phyloP scores from a whole-genome alignment of 805 yeast species.

The Schwanniomyces yamadae region DNA sequence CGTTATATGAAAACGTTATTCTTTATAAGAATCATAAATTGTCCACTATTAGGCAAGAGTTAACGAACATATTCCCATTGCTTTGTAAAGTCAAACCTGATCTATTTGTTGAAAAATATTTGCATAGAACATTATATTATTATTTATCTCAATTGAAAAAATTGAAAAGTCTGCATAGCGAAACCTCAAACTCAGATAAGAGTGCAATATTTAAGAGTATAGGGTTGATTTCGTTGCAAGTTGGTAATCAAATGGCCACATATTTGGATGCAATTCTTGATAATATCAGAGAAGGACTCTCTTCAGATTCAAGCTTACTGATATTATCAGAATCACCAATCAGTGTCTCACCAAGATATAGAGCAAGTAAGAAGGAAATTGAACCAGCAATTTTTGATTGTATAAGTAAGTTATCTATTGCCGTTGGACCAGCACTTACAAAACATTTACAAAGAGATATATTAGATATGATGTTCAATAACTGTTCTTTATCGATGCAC shows the following conservation, averaged over 20 bases:
- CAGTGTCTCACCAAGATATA: conserved; percentile 49
- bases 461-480: conserved; percentile 66
- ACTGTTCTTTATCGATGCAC: conserved; percentile 80
- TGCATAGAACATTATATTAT: conserved; percentile 76
- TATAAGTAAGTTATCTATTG: conserved; percentile 77
- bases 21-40: conserved; percentile 76
- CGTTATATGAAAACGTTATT: conserved; percentile 72
- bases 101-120: conserved; percentile 73
- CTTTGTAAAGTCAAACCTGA: conserved; percentile 76
- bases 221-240: conserved; percentile 80
- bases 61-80: conserved; percentile 79
- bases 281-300: conserved; percentile 75
- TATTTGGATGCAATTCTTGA: conserved; percentile 86
- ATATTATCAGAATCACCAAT: conserved; percentile 34
- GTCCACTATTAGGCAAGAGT: conserved; percentile 73
- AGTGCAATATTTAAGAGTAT: conserved; percentile 75
- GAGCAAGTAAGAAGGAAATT: conserved; percentile 61
- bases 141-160: conserved; percentile 76
- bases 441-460: conserved; percentile 83
- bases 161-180: conserved; percentile 46
- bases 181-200: conserved; percentile 53
- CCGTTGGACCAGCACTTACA: conserved; percentile 91
- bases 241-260: conserved; percentile 80
- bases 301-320: conserved; percentile 37
- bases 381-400: conserved; percentile 89